These are phyloP conservation scores for Cyclotella choctawhatcheeana DNA, from an alignment of 108 stramenopile genomes.

Conservation along the genomic window DNA sequence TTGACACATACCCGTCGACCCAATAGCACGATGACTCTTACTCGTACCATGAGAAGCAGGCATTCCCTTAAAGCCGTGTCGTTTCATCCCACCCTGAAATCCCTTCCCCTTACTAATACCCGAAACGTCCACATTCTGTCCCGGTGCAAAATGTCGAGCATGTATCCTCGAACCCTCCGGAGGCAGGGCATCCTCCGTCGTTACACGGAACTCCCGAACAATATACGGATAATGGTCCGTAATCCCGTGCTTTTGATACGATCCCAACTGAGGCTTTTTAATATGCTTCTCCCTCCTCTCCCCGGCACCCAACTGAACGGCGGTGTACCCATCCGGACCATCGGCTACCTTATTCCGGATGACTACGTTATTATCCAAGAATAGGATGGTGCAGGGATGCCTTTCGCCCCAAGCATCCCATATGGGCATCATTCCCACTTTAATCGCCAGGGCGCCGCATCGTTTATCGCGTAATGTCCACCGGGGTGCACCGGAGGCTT, in stretches of 20 bases:
- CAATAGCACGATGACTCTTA: conserved; percentile 88
- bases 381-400: conserved; percentile 93
- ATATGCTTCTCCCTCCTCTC: conserved; percentile 93
- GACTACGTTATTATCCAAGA: conserved; percentile 91
- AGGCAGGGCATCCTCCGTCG: conserved; percentile 75
- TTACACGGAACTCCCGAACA: conserved; percentile 85
- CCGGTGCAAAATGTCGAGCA: conserved; percentile 97
- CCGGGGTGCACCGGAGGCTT: conserved; percentile 49
- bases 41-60: conserved; percentile 95
- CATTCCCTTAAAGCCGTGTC: conserved; percentile 94
- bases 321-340: conserved; percentile 83
- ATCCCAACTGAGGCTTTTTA: conserved; percentile 68
- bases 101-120: conserved; percentile 97
- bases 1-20: conserved; percentile 89
- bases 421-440: conserved; percentile 97
- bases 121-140: conserved; percentile 95
- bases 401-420: conserved; percentile 98
- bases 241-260: conserved; percentile 64
- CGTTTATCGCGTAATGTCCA: conserved; percentile 85
- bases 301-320: conserved; percentile 94
- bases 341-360: conserved; percentile 88
- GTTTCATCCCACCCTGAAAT: conserved; percentile 98
- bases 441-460: conserved; percentile 92
- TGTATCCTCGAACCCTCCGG: conserved; percentile 81
- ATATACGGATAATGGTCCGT: conserved; percentile 77